Evolutionary conservation across 2,329 filamentous ascomycete genomes (phyloP), one percentile per base, ranked within the genome.

Genomic region (Ascochyta viciae-villosae): DNA sequence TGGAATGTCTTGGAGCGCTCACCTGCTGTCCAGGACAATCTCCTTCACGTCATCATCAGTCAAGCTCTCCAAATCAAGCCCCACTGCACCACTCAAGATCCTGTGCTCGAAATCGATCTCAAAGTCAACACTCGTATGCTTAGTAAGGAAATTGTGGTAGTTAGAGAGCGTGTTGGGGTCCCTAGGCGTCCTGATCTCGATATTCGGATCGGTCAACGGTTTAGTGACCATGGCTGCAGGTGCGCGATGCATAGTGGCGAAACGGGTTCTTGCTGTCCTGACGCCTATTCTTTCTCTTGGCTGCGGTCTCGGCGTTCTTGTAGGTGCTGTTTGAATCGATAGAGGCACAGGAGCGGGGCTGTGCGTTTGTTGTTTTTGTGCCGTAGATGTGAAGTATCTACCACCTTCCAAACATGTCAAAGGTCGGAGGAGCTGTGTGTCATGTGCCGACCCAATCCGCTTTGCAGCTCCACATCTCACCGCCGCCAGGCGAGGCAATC

Each of bases 101-200:
- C 92, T 90, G 71, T 87, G 83, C 58, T 89, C 85, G 74, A 98
- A 99, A 70, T 96, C 87, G 66, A 98, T 88, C 65, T 87, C 86
- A 70, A 97, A 86, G 75, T 90, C 87, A 54, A 91, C 90, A 19
- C 86, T 88, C 19, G 92, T 95, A 79, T 97, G 92, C 73, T 84
- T 87, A 16, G 91, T 96, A 58, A 86, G 82, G 87, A 92, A 97
- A 52, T 89, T 87, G 76, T 91, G 87, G 78, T 97, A 97, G 81
- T 98, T 98, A 73, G 91, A 90, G 56, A 95, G 80, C 24, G 95
- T 97, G 76, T 92, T 96, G 49, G 92, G 92, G 78, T 98, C 94
- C 70, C 91, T 86, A 46, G 82, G 79, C 41, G 75, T 73, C 38
- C 74, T 76, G 62, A 80, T 79, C 37, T 70, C 66, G 24, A 71